phyloP scores from a whole-genome alignment of 2,329 filamentous ascomycete genomes.

The Rachicladosporium sp. region DNA sequence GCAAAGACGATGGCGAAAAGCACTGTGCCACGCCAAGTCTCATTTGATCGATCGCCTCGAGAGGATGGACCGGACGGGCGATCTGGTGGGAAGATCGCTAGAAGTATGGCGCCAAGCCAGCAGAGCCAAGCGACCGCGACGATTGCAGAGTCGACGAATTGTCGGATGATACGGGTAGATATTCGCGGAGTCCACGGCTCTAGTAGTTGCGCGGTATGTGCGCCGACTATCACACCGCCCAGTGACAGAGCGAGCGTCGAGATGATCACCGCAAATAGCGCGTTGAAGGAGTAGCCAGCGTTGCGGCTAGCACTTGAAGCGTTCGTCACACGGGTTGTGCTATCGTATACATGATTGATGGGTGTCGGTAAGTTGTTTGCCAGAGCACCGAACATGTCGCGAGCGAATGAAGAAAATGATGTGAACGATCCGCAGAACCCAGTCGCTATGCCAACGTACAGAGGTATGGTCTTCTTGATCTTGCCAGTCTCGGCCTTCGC shows the following conservation, averaged over 20 bases:
- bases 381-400: constrained; percentile 66
- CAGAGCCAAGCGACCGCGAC: constrained; percentile 56
- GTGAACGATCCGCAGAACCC: constrained; percentile 87
- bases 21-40: constrained; percentile 62
- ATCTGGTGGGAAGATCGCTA: constrained; percentile 60
- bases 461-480: constrained; percentile 71
- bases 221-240: constrained; percentile 56
- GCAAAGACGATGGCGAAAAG: constrained; percentile 73
- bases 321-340: constrained; percentile 13
- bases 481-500: constrained; percentile 29
- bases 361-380: constrained; percentile 58
- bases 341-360: constrained; percentile 24
- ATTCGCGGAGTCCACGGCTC: constrained; percentile 49
- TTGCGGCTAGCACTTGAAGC: constrained; percentile 37
- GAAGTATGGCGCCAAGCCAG: constrained; percentile 66
- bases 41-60: constrained; percentile 25
- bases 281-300: constrained; percentile 72
- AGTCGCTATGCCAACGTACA: constrained; percentile 76
- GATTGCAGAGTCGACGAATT: constrained; percentile 49
- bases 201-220: constrained; percentile 57
- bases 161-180: constrained; percentile 44
- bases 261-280: constrained; percentile 62
- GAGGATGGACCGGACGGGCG: constrained; percentile 23
- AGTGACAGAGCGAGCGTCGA: constrained; percentile 60
- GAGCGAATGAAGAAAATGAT: constrained; percentile 75